These are phyloP conservation scores for Lycium barbarum DNA, from an alignment of 257 asterid genomes.

Conservation along the genomic window DNA sequence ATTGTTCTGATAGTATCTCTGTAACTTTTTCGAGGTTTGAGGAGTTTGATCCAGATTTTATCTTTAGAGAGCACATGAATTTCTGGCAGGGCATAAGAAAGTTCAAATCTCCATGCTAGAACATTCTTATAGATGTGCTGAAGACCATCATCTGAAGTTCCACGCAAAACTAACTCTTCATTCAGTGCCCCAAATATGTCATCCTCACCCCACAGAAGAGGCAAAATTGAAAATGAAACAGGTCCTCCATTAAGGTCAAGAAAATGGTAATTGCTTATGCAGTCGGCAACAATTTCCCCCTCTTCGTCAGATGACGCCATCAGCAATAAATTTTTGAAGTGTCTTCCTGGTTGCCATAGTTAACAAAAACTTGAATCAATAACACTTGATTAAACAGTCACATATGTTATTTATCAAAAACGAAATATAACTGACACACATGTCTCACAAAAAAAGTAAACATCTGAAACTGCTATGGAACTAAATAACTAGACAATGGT, in stretches of 20 bases:
- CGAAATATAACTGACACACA: not conserved
- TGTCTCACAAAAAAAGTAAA: not conserved
- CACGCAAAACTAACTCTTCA: slow-evolving; percentile 47
- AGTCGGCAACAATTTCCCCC: slow-evolving; percentile 60
- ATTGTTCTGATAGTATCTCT: slow-evolving; percentile 46
- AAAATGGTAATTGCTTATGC: slow-evolving; percentile 51
- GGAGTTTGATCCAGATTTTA: slow-evolving; percentile 64
- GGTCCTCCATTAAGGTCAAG: slow-evolving; percentile 41
- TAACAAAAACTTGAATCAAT: slow-evolving; percentile 21
- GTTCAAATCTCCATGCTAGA: slow-evolving; percentile 68
- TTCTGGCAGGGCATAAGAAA: slow-evolving; percentile 56
- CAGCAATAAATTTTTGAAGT: slow-evolving; percentile 19
- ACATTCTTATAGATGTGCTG: slow-evolving; percentile 51
- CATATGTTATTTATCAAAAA: not conserved
- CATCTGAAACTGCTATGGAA: not conserved
- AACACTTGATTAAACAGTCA: not conserved
- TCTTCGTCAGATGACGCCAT: slow-evolving; percentile 78
- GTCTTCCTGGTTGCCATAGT: slow-evolving; percentile 15
- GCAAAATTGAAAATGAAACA: slow-evolving; percentile 57
- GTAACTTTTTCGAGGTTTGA: slow-evolving; percentile 56
- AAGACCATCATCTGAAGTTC: slow-evolving; percentile 51
- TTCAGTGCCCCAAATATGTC: slow-evolving; percentile 29
- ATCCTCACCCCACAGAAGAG: slow-evolving; percentile 52
- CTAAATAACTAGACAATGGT: not conserved
- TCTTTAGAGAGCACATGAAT: slow-evolving; percentile 53